Conservation (phyloP, 2,329 filamentous ascomycete species). For the Colletotrichum spinosum region DNA sequence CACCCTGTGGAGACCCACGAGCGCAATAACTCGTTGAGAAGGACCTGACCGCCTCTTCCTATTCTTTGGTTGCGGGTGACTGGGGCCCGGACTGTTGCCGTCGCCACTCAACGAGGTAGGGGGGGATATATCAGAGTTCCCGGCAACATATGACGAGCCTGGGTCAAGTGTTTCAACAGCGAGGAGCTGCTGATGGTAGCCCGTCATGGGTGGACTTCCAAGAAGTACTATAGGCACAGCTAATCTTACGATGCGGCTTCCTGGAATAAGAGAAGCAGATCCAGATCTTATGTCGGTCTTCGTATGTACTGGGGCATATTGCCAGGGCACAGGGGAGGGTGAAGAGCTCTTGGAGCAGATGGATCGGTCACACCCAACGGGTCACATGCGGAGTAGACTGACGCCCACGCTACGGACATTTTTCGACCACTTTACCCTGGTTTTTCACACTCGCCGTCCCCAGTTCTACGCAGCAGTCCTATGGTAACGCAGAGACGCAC, state of each 20-base stretch:
- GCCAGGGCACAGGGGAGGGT: not conserved
- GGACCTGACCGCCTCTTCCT: constrained; percentile 30
- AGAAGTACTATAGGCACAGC: not conserved
- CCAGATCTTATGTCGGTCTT: constrained; percentile 23
- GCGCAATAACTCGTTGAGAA: constrained; percentile 9
- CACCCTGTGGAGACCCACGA: constrained; percentile 15
- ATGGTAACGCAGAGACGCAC: not conserved
- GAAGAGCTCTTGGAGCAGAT: constrained; percentile 4
- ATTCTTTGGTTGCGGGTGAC: constrained; percentile 18
- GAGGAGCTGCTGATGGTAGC: constrained; percentile 21
- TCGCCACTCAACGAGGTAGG: constrained; percentile 13
- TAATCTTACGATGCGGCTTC: too few relatives aligned
- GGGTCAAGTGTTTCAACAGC: constrained; percentile 33
- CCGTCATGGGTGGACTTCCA: constrained; percentile 15
- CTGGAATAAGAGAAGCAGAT: constrained; percentile 8
- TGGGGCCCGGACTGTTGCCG: constrained; percentile 15
- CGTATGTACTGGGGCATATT: constrained; percentile 11
- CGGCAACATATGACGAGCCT: constrained; percentile 24
- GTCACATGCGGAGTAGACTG: constrained; percentile 24
- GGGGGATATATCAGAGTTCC: constrained; percentile 32
- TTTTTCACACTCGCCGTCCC: not conserved
- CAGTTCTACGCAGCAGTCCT: not conserved
- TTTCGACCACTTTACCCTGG: not conserved
- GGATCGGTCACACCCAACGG: constrained; percentile 22
- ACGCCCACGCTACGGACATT: constrained; percentile 19